Evolutionary conservation across 805 yeast species (phyloP), one percentile per base, ranked within the genome.

Genomic region (Spathaspora arborariae): DNA sequence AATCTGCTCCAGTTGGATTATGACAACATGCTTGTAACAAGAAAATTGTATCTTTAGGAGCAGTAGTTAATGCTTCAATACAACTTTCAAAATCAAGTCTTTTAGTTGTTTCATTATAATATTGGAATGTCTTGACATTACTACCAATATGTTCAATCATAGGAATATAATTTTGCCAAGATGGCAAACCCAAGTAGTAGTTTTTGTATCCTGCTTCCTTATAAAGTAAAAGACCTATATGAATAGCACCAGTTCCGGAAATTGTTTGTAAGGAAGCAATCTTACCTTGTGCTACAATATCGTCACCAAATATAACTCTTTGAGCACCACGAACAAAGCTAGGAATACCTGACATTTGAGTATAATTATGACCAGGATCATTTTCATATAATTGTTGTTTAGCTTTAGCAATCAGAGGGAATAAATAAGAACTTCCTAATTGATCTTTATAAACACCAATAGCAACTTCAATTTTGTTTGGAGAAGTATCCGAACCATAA

Each of bases 401-500:
- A 41, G 76, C 75, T 43, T 55, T 52, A 20, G 56, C 51, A 21
- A 73, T 72, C 27, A 68, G 56, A 13, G 76, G 76, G 51, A 72
- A 69, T 8, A 64, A 57, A 53, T 62, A 68, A n/a, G 59, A 52
- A 26, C 57, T 56, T 2, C 75, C 75, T 15, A 58, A 56, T 44
- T 65, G 74, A 26, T 68, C 65, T 45, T 71, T 71, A 58, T 72
- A 73, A n/a, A 74, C 77, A 11, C 78, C 78, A 24, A 73, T 72
- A 26, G 71, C 59, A 18, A 72, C 69, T 49, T 73, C 76, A 22
- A 72, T 60, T 52, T 72, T 71, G 27, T 56, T 37, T 13, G 71
- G 65, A 42, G 50, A 35, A 15, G 57, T 44, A 55, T 73, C 77
- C 7, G 45, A 27, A 2, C 44, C 47, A 49, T 50, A 63, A 20